Conservation (phyloP, 129 eudicot species). For the Flaveria bidentis region DNA sequence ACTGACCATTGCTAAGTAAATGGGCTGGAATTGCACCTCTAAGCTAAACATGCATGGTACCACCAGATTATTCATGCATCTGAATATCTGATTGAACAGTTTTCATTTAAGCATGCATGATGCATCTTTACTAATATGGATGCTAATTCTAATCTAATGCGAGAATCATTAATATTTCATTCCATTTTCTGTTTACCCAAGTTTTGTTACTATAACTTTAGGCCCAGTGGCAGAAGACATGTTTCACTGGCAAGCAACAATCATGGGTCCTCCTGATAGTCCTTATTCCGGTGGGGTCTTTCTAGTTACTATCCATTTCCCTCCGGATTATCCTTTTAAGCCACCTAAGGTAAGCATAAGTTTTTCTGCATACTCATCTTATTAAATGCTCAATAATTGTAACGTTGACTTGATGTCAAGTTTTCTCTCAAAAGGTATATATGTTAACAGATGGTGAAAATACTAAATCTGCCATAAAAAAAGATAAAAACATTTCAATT, state of each 20-base stretch:
- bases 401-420: not conserved
- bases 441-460: not conserved
- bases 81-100: not conserved
- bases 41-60: constrained; percentile 9
- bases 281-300: constrained; percentile 78
- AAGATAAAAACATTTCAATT: not conserved
- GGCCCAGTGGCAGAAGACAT: constrained; percentile 88
- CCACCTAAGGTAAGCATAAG: constrained; percentile 60
- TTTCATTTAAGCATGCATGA: too few species aligned
- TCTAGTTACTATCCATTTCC: constrained; percentile 71
- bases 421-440: not conserved
- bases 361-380: constrained; percentile 20
- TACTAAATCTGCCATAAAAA: not conserved
- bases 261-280: constrained; percentile 79
- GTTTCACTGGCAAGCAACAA: constrained; percentile 87
- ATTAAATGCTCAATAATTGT: not conserved
- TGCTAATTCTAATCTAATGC: not conserved
- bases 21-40: not conserved
- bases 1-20: not conserved
- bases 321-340: constrained; percentile 78
- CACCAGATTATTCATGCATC: not conserved
- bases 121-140: not conserved
- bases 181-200: constrained; percentile 10
- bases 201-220: constrained; percentile 23
- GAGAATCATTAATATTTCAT: constrained; percentile 10